Base-by-base conservation (phyloP, 108 stramenopile genomes). In the Mayamaea pseudoterrestris region DNA sequence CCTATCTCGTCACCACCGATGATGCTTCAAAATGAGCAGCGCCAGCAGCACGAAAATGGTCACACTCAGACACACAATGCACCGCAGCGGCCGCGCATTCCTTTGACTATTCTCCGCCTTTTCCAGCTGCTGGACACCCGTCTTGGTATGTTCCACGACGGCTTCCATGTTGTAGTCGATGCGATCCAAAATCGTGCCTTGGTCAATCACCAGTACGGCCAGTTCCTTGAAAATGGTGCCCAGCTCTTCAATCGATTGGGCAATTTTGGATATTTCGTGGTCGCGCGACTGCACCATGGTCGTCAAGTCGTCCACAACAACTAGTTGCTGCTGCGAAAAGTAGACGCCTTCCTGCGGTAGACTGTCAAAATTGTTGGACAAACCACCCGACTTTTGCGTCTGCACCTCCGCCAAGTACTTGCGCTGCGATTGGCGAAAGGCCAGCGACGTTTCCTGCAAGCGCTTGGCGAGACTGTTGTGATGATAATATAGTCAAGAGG, bases 131-230 rank as follows among this genome's bases (percentile, higher is more conserved):
- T 73, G 60, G 35, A 99, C 93, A 29, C 97, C 99, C 40, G 90
- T 83, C 47, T 95, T 91, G 28, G 95, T 96, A 58, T 93, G 90
- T 69, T 98, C 96, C 5, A 98, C 94, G 24, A 97, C 97, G 27
- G 94, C 86, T 68, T 99, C 99, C 97, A 99, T 97, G 57, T 99
- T 99, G 73, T 94, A 98, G 63, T 99, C 99, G 51, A 99, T 99
- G 7, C 99, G 85, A 75, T 99, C 99, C 17, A 99, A 72, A 27
- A 99, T 94, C 0, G 99, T 99, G 1, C 99, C 99, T 58, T 99
- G 99, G 65, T 99, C 99, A 65, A 99, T 98, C 16, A 99, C 99
- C 50, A 99, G 61, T 0, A 98, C 97, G 0, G 96, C 96, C 27
- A 99, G 68, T 66, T 99, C 99, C 56, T 98, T 98, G 68, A 99